Conservation (phyloP, 2,329 filamentous ascomycete species). For the Colletotrichum tropicale region DNA sequence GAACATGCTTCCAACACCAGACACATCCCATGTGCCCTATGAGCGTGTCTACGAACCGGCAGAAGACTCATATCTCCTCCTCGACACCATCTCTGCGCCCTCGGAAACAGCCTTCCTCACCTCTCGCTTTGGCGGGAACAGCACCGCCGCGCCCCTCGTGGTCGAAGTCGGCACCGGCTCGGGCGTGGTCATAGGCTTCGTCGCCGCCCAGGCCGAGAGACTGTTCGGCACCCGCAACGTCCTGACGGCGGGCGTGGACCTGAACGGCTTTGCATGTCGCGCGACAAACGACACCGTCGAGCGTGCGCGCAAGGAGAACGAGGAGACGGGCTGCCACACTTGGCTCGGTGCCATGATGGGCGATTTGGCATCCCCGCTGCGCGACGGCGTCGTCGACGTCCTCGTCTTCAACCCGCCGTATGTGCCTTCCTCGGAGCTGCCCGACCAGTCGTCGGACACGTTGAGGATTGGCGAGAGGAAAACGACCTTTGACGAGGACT, state of each 20-base stretch:
- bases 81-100: slow-evolving; percentile 83
- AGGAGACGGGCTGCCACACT: slow-evolving; percentile 41
- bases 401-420: slow-evolving; percentile 98
- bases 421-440: slow-evolving; percentile 82
- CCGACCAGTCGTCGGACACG: slow-evolving; percentile 38
- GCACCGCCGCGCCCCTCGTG: slow-evolving; percentile 58
- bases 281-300: slow-evolving; percentile 75
- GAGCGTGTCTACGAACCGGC: slow-evolving; percentile 91
- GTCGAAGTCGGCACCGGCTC: slow-evolving; percentile 91
- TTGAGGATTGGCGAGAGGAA: slow-evolving; percentile 26
- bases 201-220: slow-evolving; percentile 72
- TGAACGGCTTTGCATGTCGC: slow-evolving; percentile 82
- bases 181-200: slow-evolving; percentile 90
- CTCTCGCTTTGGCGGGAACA: slow-evolving; percentile 57
- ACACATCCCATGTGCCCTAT: slow-evolving; percentile 89
- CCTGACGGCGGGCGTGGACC: slow-evolving; percentile 78
- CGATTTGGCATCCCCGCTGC: slow-evolving; percentile 71
- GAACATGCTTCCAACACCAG: slow-evolving; percentile 88
- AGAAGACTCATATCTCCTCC: slow-evolving; percentile 92
- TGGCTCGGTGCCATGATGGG: slow-evolving; percentile 72
- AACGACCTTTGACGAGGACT: slow-evolving; percentile 76
- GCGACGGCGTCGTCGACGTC: slow-evolving; percentile 71
- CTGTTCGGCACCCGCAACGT: slow-evolving; percentile 77
- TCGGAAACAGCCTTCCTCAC: slow-evolving; percentile 73
- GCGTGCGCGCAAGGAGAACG: slow-evolving; percentile 43